Evolutionary conservation across 139 green algal genomes (phyloP).

Genomic region (Chlorella sp.): DNA sequence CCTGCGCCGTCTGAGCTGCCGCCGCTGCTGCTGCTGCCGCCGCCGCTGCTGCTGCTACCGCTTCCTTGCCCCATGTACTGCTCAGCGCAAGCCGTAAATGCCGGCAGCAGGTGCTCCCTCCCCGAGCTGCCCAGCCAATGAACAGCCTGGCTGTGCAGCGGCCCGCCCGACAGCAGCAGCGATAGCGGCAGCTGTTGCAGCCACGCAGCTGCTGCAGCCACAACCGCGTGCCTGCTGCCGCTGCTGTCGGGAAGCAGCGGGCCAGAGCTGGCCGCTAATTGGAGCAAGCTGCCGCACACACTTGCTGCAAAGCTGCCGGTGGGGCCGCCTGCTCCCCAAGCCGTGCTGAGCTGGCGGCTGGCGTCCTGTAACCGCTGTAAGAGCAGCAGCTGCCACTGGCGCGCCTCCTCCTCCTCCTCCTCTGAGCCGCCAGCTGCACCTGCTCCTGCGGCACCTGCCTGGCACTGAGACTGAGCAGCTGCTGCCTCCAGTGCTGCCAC

Average conservation of each 20-base stretch:
- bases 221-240: neutral
- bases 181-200: constrained; percentile 22
- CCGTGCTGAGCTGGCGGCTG: neutral
- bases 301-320: neutral
- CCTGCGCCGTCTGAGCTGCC: neutral
- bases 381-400: neutral
- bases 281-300: constrained; percentile 1
- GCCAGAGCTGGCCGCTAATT: neutral
- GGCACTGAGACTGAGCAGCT: neutral
- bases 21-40: neutral
- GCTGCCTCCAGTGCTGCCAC: neutral
- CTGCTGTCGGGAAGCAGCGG: neutral
- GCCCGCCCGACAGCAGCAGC: constrained; percentile 2
- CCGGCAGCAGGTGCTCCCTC: neutral
- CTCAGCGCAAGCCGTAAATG: neutral
- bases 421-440: neutral
- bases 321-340: neutral
- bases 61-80: neutral
- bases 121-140: neutral
- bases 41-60: neutral
- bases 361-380: neutral
- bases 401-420: neutral
- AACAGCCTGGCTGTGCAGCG: neutral
- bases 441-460: neutral
- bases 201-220: neutral